Percentiles rank a stretch among this genome's conserved stretches.
phyloP scores from a whole-genome alignment of 2,329 filamentous ascomycete species.

The Beauveria asiatica region DNA sequence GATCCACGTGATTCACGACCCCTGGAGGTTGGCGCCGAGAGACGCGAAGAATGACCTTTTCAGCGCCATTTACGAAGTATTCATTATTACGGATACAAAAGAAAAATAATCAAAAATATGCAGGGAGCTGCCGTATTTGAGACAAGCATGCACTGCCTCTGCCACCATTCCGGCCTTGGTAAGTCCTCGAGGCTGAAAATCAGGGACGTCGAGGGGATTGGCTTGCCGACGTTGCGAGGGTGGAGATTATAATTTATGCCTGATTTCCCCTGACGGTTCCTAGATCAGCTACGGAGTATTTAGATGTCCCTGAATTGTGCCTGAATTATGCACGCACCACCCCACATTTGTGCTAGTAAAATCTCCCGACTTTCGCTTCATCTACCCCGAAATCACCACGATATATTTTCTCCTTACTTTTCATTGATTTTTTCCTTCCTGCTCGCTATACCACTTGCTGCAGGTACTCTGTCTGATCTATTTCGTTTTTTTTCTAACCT shows the following conservation, averaged over 20 bases:
- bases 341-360: not conserved
- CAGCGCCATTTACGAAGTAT: not conserved
- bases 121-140: not conserved
- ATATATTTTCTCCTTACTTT: too few relatives aligned
- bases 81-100: not conserved
- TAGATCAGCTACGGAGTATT: too few relatives aligned
- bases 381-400: too few relatives aligned
- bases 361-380: not conserved
- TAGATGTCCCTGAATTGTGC: not conserved
- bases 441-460: too few relatives aligned
- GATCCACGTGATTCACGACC: not conserved
- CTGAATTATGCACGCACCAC: not conserved
- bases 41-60: not conserved
- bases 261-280: too few relatives aligned
- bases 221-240: not conserved
- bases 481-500: too few relatives aligned
- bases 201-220: not conserved
- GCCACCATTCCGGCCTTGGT: not conserved
- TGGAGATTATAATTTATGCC: not conserved
- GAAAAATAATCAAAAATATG: not conserved
- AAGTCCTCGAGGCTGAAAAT: not conserved
- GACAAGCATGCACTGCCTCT: slow-evolving; percentile 5
- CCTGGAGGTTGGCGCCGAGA: not conserved
- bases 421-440: too few relatives aligned
- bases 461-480: too few relatives aligned